Conservation (phyloP, 1,284 basidiomycete species). For the Vanrija pseudolonga region DNA sequence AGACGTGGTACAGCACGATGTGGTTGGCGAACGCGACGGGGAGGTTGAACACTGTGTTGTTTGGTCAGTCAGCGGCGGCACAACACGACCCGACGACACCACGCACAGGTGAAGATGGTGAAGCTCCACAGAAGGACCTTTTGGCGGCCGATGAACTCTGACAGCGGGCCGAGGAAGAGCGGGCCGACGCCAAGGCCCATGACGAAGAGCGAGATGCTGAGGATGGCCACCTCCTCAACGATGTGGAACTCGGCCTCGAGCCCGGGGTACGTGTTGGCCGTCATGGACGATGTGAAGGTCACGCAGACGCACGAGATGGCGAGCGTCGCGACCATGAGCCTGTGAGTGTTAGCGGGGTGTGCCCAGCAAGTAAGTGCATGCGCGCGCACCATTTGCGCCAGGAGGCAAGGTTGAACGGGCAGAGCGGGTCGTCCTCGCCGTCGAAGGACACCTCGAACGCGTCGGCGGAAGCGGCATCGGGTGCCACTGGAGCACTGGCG, state of each 20-base stretch:
- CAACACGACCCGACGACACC: no score
- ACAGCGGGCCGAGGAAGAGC: slow-evolving; percentile 58
- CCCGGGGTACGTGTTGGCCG: slow-evolving; percentile 63
- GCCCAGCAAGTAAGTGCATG: no score
- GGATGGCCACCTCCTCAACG: slow-evolving; percentile 64
- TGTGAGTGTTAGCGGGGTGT: slow-evolving; percentile 4
- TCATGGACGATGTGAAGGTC: slow-evolving; percentile 68
- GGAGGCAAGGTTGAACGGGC: slow-evolving; percentile 34
- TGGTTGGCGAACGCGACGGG: slow-evolving; percentile 59
- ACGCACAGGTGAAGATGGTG: slow-evolving; percentile 24
- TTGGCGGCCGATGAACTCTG: slow-evolving; percentile 58
- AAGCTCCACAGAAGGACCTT: slow-evolving; percentile 31
- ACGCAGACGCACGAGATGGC: slow-evolving; percentile 54
- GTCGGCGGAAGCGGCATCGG: background rate
- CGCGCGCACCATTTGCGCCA: slow-evolving; percentile 42
- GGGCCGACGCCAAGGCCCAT: slow-evolving; percentile 56
- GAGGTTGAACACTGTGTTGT: slow-evolving; percentile 56
- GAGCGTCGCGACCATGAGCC: slow-evolving; percentile 30
- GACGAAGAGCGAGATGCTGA: slow-evolving; percentile 66
- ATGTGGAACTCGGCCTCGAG: slow-evolving; percentile 61
- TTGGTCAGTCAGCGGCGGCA: slow-evolving; percentile 1
- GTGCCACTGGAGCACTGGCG: no score
- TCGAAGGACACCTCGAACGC: slow-evolving; percentile 36
- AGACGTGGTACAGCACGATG: slow-evolving; percentile 58
- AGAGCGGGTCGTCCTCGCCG: slow-evolving; percentile 30